Evolutionary conservation across 1,139 yeast species (phyloP), one percentile per base, ranked within the genome.

Genomic region (Chernovozyma aurita): DNA sequence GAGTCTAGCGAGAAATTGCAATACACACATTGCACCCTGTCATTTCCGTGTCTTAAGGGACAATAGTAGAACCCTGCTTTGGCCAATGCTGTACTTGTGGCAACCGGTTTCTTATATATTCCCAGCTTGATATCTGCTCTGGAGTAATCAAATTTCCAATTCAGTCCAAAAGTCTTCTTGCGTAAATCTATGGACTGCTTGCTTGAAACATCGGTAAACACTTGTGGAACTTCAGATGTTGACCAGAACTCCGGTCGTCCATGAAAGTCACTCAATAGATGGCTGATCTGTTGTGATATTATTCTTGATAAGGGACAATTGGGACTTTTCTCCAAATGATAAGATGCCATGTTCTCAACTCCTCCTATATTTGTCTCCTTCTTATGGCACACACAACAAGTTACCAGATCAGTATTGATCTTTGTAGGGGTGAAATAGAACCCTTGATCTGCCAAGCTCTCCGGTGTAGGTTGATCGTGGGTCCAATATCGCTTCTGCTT

Each of bases 1-100:
- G 79, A 80, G 44, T 80, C 86, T 16, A 86, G 62, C 1, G 80
- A 67, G 15, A 79, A 63, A 6, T 75, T 80, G 55, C 95, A 86
- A 49, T 82, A 84, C 42, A 80, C 67, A 48, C 95, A 86, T 11
- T 73, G 67, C 0, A 78, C 85, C n/a, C 76, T 60, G 51, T 85
- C 95, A 44, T 80, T 85, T 18, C 58, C 65, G 2, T 47, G 45
- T 3, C 61, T 58, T 12, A 56, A 45, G 0, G 81, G 75, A 12
- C 70, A 55, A 44, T 66, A 75, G 36, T 69, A 68, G 44, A 80
- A 77, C 1, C 86, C 85, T 9, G 80, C 78, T 30, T 56, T 55
- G 0, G 78, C 70, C 50, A 79, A 46, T 6, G 50, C 38, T 31
- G 40, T 55, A 51, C 50, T 59, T 40, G 72, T 68, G 1, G 84